Evolutionary conservation across 331 rosid genomes (phyloP).

Genomic region (Saraca asoca): DNA sequence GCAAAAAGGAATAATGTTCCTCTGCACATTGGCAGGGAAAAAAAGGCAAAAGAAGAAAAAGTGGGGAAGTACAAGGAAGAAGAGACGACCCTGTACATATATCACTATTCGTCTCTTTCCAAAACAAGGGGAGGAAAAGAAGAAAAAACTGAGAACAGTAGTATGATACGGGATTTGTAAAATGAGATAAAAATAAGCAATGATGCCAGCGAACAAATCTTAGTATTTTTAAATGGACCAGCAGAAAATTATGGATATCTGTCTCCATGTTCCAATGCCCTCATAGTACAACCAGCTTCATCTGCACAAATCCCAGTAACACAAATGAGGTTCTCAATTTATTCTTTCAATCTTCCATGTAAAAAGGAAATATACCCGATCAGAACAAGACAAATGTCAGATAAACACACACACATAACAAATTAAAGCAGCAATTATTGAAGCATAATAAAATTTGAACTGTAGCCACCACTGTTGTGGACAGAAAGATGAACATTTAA

Average conservation of each 20-base stretch:
- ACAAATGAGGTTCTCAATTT: constrained; percentile 31
- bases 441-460: neutral
- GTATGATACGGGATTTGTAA: constrained; percentile 71
- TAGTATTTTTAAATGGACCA: constrained; percentile 47
- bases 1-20: constrained; percentile 56
- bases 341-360: constrained; percentile 19
- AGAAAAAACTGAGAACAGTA: constrained; percentile 60
- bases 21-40: constrained; percentile 53
- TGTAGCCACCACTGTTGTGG: too few species aligned
- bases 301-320: constrained; percentile 55
- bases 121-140: constrained; percentile 17
- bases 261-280: constrained; percentile 54
- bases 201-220: constrained; percentile 48
- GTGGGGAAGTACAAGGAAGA: constrained; percentile 48
- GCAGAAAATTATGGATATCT: constrained; percentile 47
- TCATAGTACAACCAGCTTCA: constrained; percentile 59
- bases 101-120: constrained; percentile 84
- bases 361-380: neutral
- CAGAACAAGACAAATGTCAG: neutral
- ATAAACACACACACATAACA: constrained; percentile 13
- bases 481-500: too few species aligned
- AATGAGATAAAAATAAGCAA: constrained; percentile 45
- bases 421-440: neutral
- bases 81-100: constrained; percentile 92
- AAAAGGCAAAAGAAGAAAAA: constrained; percentile 35